Percentiles rank a stretch among this genome's conserved stretches.
These are phyloP conservation scores for Calocybe indica DNA, from an alignment of 768 basidiomycete species.

Conservation along the genomic window DNA sequence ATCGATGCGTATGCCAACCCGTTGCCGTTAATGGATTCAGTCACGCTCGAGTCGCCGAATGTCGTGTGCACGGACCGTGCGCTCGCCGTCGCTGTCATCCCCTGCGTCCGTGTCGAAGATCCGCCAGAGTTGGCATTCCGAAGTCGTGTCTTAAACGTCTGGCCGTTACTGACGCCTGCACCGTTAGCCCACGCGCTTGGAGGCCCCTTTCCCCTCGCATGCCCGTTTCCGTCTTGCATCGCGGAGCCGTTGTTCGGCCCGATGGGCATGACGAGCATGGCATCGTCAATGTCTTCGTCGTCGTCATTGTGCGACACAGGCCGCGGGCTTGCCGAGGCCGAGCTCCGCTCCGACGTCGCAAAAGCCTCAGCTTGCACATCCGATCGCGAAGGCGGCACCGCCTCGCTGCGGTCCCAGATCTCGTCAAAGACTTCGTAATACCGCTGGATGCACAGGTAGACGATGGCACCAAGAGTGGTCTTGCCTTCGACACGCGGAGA, in stretches of 20 bases:
- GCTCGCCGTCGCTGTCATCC: not conserved
- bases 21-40: slow-evolving; percentile 14
- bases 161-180: slow-evolving; percentile 5
- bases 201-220: slow-evolving; percentile 10
- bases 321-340: slow-evolving; percentile 12
- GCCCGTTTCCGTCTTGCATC: too few species aligned
- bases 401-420: slow-evolving; percentile 64
- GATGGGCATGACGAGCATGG: slow-evolving; percentile 68
- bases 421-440: slow-evolving; percentile 89
- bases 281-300: slow-evolving; percentile 74
- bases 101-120: slow-evolving; percentile 7
- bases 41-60: slow-evolving; percentile 13
- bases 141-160: slow-evolving; percentile 31
- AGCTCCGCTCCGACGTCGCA: slow-evolving; percentile 8
- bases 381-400: slow-evolving; percentile 28
- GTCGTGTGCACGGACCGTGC: slow-evolving; percentile 31
- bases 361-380: slow-evolving; percentile 5
- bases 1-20: slow-evolving; percentile 17
- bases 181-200: slow-evolving; percentile 31
- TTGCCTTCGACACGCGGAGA: slow-evolving; percentile 34
- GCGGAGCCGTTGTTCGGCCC: slow-evolving; percentile 29
- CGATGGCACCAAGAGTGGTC: slow-evolving; percentile 64
- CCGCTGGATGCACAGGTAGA: slow-evolving; percentile 73
- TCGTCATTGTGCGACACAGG: slow-evolving; percentile 37
- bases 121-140: slow-evolving; percentile 26